Percentiles rank a stretch among this genome's conserved stretches.
Evolutionary conservation across 2,329 filamentous ascomycete species (phyloP).

Genomic region (Phyllosticta citrichinensis): DNA sequence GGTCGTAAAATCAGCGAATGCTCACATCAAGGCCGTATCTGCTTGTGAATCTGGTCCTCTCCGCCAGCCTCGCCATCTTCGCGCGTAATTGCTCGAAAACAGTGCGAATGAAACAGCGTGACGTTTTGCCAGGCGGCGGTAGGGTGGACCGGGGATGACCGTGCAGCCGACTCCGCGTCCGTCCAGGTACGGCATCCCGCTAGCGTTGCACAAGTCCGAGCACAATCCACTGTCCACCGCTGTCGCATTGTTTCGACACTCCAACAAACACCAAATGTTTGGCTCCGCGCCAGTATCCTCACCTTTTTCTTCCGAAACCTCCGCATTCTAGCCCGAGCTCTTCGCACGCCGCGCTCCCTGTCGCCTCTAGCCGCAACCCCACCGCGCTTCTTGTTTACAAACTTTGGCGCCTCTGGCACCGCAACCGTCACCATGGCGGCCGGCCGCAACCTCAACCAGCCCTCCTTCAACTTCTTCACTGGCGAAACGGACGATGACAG

Average conservation of each 20-base stretch:
- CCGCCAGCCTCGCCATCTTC: too few species aligned
- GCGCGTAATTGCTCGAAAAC: too few species aligned
- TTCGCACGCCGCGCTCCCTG: background rate
- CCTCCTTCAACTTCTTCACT: slow-evolving; percentile 38
- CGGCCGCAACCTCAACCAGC: slow-evolving; percentile 25
- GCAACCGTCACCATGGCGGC: slow-evolving; percentile 10
- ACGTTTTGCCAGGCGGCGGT: too few species aligned
- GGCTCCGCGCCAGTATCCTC: background rate
- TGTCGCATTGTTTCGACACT: background rate
- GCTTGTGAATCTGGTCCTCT: too few species aligned
- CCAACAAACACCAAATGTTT: background rate
- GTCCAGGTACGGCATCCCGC: background rate
- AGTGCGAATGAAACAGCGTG: too few species aligned
- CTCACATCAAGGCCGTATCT: too few species aligned
- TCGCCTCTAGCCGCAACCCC: background rate
- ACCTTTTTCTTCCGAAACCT: background rate
- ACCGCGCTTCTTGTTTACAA: slow-evolving; percentile 2
- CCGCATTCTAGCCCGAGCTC: background rate
- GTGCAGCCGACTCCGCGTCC: background rate
- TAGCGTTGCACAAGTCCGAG: background rate
- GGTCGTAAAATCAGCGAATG: too few species aligned
- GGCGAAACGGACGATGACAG: slow-evolving; percentile 34
- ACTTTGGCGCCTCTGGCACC: background rate
- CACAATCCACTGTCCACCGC: background rate
- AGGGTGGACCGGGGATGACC: too few species aligned